A percentile compares a stretch with the other conserved stretches of the same genome.
Conservation (phyloP, 1,284 basidiomycete genomes). For the Leccinum fuscescens region DNA sequence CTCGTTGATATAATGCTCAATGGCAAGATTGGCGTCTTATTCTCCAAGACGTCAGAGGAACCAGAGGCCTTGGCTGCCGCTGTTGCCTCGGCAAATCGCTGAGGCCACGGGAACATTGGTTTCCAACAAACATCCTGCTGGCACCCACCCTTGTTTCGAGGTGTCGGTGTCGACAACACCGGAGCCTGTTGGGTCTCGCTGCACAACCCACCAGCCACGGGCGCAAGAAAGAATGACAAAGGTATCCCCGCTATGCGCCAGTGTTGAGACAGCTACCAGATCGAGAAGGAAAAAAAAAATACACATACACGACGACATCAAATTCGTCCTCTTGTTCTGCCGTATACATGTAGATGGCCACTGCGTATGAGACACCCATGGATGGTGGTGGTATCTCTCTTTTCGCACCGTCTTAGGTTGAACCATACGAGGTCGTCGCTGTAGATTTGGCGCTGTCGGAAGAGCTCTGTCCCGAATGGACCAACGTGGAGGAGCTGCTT, state of each 20-base stretch:
- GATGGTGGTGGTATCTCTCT: conserved; percentile 51
- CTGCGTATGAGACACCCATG: conserved; percentile 78
- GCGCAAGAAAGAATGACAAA: conserved; percentile 93
- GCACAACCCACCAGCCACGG: conserved; percentile 99
- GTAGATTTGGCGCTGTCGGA: conserved; percentile 21
- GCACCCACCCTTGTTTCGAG: conserved; percentile 82
- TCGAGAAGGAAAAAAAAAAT: conserved; percentile 1
- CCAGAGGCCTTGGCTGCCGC: conserved; percentile 46
- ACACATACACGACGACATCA: conserved; percentile 88
- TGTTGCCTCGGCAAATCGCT: conserved; percentile 73
- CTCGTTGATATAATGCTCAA: conserved; percentile 88
- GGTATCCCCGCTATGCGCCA: conserved; percentile 66
- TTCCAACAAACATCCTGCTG: conserved; percentile 92
- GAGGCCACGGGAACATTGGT: conserved; percentile 78
- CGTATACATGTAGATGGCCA: conserved; percentile 93
- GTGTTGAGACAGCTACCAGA: conserved; percentile 12
- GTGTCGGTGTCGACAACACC: conserved; percentile 78
- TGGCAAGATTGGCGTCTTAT: conserved; percentile 78
- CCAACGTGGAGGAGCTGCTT: conserved; percentile 20
- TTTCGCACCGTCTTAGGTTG: conserved; percentile 25
- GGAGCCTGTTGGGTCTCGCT: conserved; percentile 85
- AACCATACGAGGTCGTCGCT: conserved; percentile 13
- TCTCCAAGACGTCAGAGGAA: conserved; percentile 42
- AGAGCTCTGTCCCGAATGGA: conserved; percentile 16
- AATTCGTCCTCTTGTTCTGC: conserved; percentile 98